A percentile compares a stretch with the other conserved stretches of the same genome.
phyloP scores from a whole-genome alignment of 2,329 filamentous ascomycete genomes.

The Exophiala bonariae region DNA sequence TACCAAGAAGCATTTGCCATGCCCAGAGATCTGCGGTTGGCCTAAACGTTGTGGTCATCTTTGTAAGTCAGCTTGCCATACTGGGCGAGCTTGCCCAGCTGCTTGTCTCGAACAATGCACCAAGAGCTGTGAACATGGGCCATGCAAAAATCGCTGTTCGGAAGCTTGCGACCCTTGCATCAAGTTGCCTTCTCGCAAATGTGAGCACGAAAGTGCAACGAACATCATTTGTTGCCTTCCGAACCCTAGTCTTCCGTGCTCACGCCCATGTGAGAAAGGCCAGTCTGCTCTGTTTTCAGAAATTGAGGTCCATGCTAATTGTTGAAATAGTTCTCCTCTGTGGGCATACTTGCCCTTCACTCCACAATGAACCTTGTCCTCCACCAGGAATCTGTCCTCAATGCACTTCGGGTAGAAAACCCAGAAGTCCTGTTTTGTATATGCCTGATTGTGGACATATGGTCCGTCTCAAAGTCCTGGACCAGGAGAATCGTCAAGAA shows the following conservation, averaged over 20 bases:
- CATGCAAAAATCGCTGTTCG: conserved; percentile 23
- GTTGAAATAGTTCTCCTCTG: conserved; percentile 13
- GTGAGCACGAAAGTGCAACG: conserved; percentile 14
- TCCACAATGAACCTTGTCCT: conserved; percentile 21
- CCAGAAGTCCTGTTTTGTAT: conserved; percentile 11
- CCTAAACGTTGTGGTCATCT: conserved; percentile 19
- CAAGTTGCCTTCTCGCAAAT: conserved; percentile 7
- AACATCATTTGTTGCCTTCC: conserved; percentile 24
- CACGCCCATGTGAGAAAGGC: conserved; percentile 12
- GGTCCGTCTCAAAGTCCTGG: conserved; percentile 15
- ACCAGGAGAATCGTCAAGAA: conserved; percentile 14
- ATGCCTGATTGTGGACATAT: conserved; percentile 21
- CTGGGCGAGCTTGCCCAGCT: conserved; percentile 18
- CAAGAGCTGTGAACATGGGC: conserved; percentile 23
- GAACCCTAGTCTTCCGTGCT: conserved; percentile 15
- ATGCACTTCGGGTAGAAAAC: conserved; percentile 9
- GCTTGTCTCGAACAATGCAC: conserved; percentile 24
- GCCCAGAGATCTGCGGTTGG: conserved; percentile 11
- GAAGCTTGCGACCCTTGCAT: conserved; percentile 26
- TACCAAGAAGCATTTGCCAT: conserved; percentile 8
- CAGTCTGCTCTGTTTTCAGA: background rate
- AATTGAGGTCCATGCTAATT: conserved; percentile 1
- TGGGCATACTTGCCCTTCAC: conserved; percentile 23
- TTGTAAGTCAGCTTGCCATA: conserved; percentile 25
- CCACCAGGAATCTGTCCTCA: conserved; percentile 15